phyloP scores from a whole-genome alignment of 2,329 filamentous ascomycete species.

The Stachybotrys chartarum region DNA sequence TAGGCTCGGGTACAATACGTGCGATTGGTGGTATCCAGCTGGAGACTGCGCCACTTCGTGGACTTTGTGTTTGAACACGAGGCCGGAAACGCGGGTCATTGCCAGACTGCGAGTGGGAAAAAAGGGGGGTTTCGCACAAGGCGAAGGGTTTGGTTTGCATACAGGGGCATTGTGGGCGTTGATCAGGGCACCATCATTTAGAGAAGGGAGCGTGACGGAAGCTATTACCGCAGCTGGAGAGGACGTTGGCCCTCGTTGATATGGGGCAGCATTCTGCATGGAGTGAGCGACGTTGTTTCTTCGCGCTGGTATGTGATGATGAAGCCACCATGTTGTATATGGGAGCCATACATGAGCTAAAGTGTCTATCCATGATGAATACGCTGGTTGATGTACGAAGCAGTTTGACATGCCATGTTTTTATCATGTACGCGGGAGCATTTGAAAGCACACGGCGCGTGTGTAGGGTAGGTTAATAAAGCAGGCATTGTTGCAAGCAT shows the following conservation, averaged over 20 bases:
- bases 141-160: background rate
- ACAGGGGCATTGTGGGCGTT: background rate
- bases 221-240: background rate
- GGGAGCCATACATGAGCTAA: too few relatives aligned
- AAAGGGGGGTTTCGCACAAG: background rate
- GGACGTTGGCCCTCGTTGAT: background rate
- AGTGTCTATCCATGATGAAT: too few relatives aligned
- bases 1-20: constrained; percentile 27
- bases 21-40: background rate
- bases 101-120: background rate
- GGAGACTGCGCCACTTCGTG: background rate
- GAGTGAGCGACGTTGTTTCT: background rate
- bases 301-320: background rate
- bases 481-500: too few relatives aligned
- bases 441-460: too few relatives aligned
- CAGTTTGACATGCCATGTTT: too few relatives aligned
- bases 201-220: background rate
- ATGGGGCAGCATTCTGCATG: background rate
- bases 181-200: background rate
- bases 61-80: background rate
- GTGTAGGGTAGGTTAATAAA: too few relatives aligned
- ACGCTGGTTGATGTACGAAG: too few relatives aligned
- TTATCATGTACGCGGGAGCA: too few relatives aligned
- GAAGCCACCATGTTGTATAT: background rate
- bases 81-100: background rate